phyloP scores from a whole-genome alignment of 2,329 filamentous ascomycete genomes.

The Trichoderma atroviride region DNA sequence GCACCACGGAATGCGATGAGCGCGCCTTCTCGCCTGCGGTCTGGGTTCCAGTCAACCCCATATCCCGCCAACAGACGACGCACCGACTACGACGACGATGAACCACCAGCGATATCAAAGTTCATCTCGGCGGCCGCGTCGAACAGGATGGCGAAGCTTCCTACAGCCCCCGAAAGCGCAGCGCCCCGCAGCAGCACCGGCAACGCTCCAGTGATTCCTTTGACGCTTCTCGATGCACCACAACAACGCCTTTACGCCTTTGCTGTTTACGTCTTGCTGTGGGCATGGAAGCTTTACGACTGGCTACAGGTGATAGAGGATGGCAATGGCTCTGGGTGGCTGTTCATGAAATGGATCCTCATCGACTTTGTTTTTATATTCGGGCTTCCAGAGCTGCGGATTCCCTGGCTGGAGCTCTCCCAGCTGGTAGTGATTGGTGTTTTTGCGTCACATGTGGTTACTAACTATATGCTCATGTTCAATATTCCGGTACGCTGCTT shows the following conservation, averaged over 20 bases:
- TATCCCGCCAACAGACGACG: slow-evolving; percentile 48
- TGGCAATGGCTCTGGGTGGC: slow-evolving; percentile 82
- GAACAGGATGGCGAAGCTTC: slow-evolving; percentile 40
- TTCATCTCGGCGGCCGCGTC: slow-evolving; percentile 18
- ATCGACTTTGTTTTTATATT: slow-evolving; percentile 88
- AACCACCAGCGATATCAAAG: slow-evolving; percentile 32
- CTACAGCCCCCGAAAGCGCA: slow-evolving; percentile 51
- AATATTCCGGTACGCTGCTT: slow-evolving; percentile 67
- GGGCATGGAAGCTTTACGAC: slow-evolving; percentile 86
- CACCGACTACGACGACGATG: slow-evolving; percentile 31
- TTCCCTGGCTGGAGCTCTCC: slow-evolving; percentile 95
- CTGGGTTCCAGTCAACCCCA: slow-evolving; percentile 79
- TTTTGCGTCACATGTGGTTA: slow-evolving; percentile 70
- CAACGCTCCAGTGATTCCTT: slow-evolving; percentile 72
- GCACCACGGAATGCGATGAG: slow-evolving; percentile 70
- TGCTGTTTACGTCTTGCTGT: slow-evolving; percentile 73
- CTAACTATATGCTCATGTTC: slow-evolving; percentile 91
- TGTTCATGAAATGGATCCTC: slow-evolving; percentile 91
- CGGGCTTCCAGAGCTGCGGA: slow-evolving; percentile 80
- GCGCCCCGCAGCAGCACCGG: slow-evolving; percentile 34
- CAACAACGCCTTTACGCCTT: slow-evolving; percentile 87
- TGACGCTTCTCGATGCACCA: slow-evolving; percentile 82
- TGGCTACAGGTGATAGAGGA: slow-evolving; percentile 77
- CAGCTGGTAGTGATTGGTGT: slow-evolving; percentile 70
- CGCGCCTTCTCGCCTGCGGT: slow-evolving; percentile 79